phyloP scores from a whole-genome alignment of 163 green algal genomes.

The Scenedesmus sp. region DNA sequence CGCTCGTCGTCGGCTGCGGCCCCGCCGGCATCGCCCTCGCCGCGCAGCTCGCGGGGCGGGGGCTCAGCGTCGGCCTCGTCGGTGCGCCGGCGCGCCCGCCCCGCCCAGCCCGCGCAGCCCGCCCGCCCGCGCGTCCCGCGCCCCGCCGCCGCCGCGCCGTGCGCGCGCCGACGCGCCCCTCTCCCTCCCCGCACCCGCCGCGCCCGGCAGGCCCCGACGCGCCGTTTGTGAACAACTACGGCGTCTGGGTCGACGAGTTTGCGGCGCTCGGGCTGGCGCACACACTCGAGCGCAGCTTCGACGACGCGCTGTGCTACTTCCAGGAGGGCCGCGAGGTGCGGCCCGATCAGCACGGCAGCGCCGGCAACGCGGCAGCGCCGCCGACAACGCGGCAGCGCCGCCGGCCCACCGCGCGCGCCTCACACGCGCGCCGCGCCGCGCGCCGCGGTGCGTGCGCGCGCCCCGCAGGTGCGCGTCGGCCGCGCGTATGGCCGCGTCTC shows the following conservation, averaged over 20 bases:
- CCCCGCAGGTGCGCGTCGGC: slow-evolving; percentile 66
- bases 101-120: too few species aligned
- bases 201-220: slow-evolving; percentile 77
- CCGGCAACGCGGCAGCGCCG: too few species aligned
- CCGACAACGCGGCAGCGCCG: too few species aligned
- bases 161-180: too few species aligned
- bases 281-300: slow-evolving; percentile 77
- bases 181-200: too few species aligned
- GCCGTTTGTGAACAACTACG: slow-evolving; percentile 99
- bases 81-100: too few species aligned
- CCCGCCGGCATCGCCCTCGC: slow-evolving; percentile 92
- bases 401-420: too few species aligned
- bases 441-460: too few species aligned
- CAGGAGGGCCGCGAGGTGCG: slow-evolving; percentile 68
- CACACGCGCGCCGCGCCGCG: too few species aligned
- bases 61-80: slow-evolving; percentile 77
- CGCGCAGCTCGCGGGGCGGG: slow-evolving; percentile 80
- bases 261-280: slow-evolving; percentile 78
- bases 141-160: too few species aligned
- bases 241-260: slow-evolving; percentile 98
- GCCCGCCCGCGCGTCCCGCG: too few species aligned
- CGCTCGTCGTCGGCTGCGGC: slow-evolving; percentile 87
- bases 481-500: slow-evolving; percentile 84
- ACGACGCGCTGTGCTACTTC: slow-evolving; percentile 90
- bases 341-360: too few species aligned